Conservation (phyloP, 2,329 filamentous ascomycete species). For the Monosporascus sp. region DNA sequence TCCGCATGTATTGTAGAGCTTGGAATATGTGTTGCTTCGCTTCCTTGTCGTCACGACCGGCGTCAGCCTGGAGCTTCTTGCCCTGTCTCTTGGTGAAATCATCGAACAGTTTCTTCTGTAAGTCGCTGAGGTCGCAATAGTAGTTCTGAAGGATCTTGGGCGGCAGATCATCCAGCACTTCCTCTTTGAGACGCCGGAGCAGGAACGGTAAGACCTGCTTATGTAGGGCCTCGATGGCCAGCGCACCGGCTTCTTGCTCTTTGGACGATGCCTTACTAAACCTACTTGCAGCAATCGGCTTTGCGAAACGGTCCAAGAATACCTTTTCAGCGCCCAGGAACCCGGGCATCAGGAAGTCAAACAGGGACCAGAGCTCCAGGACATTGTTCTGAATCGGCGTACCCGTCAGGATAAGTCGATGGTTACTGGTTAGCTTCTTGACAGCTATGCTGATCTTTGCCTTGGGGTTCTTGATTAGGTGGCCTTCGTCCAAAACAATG, state of each 20-base stretch:
- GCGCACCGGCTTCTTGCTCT: constrained; percentile 92
- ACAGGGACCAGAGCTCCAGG: constrained; percentile 92
- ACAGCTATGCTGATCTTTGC: constrained; percentile 93
- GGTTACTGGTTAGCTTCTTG: constrained; percentile 84
- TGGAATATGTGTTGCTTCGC: constrained; percentile 99
- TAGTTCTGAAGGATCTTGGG: constrained; percentile 99
- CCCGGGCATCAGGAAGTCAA: constrained; percentile 98
- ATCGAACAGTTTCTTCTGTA: constrained; percentile 93
- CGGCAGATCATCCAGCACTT: constrained; percentile 91
- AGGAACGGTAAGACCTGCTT: constrained; percentile 98
- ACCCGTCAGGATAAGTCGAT: constrained; percentile 91
- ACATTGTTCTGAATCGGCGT: constrained; percentile 99
- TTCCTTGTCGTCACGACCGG: constrained; percentile 80
- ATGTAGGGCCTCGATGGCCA: constrained; percentile 96
- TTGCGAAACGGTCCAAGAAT: constrained; percentile 92
- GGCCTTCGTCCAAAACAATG: constrained; percentile 92
- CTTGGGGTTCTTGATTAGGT: constrained; percentile 97
- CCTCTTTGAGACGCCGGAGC: constrained; percentile 91
- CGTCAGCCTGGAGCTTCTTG: constrained; percentile 79
- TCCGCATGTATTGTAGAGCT: constrained; percentile 98
- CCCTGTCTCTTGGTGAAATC: constrained; percentile 94
- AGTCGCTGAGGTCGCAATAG: constrained; percentile 93
- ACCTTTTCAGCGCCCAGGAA: constrained; percentile 93
- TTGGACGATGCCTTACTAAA: constrained; percentile 97
- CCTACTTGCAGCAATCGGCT: constrained; percentile 89